These are phyloP conservation scores for Exophiala alcalophila DNA, from an alignment of 2,329 filamentous ascomycete species.

Conservation along the genomic window DNA sequence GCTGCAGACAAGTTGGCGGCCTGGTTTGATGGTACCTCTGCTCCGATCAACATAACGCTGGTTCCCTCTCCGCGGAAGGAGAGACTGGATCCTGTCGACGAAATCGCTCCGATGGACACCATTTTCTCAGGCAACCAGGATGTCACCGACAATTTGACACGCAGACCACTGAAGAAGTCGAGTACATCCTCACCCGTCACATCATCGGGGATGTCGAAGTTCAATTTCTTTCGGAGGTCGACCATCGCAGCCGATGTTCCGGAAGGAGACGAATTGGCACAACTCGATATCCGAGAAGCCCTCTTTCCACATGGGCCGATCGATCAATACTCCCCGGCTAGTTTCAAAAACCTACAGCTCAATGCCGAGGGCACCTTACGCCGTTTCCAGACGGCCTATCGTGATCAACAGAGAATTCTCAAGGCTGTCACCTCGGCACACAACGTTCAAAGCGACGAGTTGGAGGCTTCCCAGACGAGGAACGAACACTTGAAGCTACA, in stretches of 20 bases:
- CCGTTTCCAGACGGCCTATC: constrained; percentile 57
- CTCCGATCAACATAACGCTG: constrained; percentile 48
- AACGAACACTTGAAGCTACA: constrained; percentile 59
- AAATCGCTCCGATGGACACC: constrained; percentile 22
- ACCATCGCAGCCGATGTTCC: constrained; percentile 33
- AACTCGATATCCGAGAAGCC: constrained; percentile 52
- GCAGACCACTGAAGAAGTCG: constrained; percentile 27
- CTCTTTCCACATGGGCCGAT: constrained; percentile 54
- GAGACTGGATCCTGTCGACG: constrained; percentile 24
- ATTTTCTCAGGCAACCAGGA: constrained; percentile 22
- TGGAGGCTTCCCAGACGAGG: constrained; percentile 58
- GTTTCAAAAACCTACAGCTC: constrained; percentile 55
- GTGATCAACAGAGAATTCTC: constrained; percentile 49
- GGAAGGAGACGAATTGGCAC: constrained; percentile 51
- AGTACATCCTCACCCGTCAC: constrained; percentile 34
- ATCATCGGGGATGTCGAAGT: constrained; percentile 36
- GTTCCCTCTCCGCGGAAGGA: constrained; percentile 33
- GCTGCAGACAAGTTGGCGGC: constrained; percentile 38
- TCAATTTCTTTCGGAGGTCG: constrained; percentile 45
- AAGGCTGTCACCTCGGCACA: constrained; percentile 54
- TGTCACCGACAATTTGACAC: constrained; percentile 22
- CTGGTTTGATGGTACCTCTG: constrained; percentile 54
- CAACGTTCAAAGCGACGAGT: constrained; percentile 58
- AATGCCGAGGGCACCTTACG: constrained; percentile 56
- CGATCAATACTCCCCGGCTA: constrained; percentile 50